phyloP scores from a whole-genome alignment of 2,329 filamentous ascomycete species.

The Tolypocladium tropicale region DNA sequence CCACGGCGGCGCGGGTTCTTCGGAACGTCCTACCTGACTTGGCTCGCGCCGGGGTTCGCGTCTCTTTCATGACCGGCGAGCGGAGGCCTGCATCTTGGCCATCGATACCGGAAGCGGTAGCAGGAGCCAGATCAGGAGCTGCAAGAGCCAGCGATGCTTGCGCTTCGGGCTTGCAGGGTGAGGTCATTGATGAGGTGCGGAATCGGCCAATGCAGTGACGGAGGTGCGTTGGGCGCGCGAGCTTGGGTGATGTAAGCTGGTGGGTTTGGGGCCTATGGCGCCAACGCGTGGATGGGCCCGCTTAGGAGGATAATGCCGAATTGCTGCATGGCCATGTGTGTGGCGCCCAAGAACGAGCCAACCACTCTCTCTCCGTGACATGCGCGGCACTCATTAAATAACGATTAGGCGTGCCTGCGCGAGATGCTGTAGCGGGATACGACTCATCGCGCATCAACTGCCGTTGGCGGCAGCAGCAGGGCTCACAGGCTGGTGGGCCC shows the following conservation, averaged over 20 bases:
- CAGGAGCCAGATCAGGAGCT: neutral
- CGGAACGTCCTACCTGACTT: slow-evolving; percentile 6
- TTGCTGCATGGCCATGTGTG: neutral
- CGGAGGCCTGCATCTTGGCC: neutral
- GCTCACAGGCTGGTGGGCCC: slow-evolving; percentile 6
- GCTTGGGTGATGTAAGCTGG: neutral
- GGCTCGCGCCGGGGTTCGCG: slow-evolving; percentile 5
- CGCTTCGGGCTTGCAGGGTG: neutral
- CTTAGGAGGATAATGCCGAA: neutral
- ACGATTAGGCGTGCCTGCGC: no score
- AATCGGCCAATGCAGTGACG: neutral
- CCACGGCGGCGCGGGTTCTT: neutral
- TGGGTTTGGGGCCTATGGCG: neutral
- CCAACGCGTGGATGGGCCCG: neutral
- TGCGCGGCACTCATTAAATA: no score
- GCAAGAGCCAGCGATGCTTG: neutral
- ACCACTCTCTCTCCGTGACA: no score
- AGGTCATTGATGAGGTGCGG: neutral
- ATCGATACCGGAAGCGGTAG: neutral
- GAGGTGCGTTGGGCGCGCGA: neutral
- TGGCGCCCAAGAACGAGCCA: neutral
- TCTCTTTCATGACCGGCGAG: slow-evolving; percentile 5
- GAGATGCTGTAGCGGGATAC: neutral
- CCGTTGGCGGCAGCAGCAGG: neutral
- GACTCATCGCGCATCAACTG: neutral